Conservation (phyloP, 2,329 filamentous ascomycete species). For the Aspergillus spinulosporus region DNA sequence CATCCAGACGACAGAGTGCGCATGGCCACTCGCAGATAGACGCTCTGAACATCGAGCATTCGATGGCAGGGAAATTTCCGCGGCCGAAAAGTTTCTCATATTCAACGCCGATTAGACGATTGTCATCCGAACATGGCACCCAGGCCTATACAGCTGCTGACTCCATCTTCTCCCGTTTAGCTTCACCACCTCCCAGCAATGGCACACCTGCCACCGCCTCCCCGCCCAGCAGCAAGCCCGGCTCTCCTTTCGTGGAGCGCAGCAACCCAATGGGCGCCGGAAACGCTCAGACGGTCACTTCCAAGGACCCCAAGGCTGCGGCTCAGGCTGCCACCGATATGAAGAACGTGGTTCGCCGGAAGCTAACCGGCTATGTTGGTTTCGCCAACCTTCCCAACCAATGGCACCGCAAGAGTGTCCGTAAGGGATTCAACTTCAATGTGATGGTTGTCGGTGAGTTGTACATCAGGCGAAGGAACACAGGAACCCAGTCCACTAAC, state of each 20-base stretch:
- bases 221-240: constrained; percentile 50
- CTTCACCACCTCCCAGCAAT: constrained; percentile 36
- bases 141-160: constrained; percentile 24
- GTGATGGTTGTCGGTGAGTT: constrained; percentile 99
- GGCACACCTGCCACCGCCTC: constrained; percentile 38
- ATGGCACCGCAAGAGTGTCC: constrained; percentile 99
- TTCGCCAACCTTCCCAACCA: constrained; percentile 99
- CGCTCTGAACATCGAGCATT: constrained; percentile 9
- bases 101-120: constrained; percentile 13
- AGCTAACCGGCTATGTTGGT: constrained; percentile 96
- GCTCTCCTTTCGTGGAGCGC: constrained; percentile 58
- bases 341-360: constrained; percentile 96
- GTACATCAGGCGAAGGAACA: background rate
- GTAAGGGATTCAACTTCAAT: constrained; percentile 99
- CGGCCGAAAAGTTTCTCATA: constrained; percentile 22
- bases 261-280: constrained; percentile 58
- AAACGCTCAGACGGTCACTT: constrained; percentile 61
- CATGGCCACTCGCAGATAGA: constrained; percentile 19
- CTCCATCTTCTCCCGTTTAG: constrained; percentile 28
- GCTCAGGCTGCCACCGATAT: constrained; percentile 64
- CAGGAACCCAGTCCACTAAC: background rate
- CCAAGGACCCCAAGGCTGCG: constrained; percentile 62
- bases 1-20: constrained; percentile 20
- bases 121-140: constrained; percentile 17
- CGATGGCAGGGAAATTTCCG: constrained; percentile 7